Evolutionary conservation across 208 protist genomes (phyloP), one percentile per base, ranked within the genome.

Genomic region (Leishmania tropica): DNA sequence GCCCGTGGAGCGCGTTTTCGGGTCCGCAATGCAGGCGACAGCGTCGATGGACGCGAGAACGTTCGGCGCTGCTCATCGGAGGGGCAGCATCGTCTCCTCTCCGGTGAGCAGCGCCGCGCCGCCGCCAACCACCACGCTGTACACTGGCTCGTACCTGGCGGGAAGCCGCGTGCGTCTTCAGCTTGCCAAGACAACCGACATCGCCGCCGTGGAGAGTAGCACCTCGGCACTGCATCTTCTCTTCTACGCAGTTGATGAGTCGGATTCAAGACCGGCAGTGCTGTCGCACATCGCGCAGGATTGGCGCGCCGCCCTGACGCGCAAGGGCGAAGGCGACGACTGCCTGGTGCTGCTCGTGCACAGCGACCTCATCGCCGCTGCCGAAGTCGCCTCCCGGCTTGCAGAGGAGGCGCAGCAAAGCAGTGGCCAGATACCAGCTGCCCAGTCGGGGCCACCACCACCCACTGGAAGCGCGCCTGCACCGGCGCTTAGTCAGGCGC

Each of bases 101-200:
- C 40, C 45, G 70, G 24, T 60, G 74, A 40, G 78, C 75, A 42
- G 76, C 76, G 56, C 70, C 15, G 40, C 73, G 19, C 47, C 68
- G 62, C 71, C 74, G 5, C 35, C 79, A 0, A 65, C 53, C 11
- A 60, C 67, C 24, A 78, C 79, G n/a, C 76, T 67, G 51, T 80
- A 71, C 51, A 81, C 62, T 6, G 75, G 79, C 81, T 78, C 80
- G 17, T 85, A 81, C 45, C 76, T 86, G 24, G 81, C 85, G 17
- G 88, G 89, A n/a, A 92, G 85, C 60, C 85, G 82, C 76, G 79
- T 94, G 11, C 79, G 72, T 17, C 83, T 96, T 48, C 90, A 94
- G 79, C 92, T 96, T 54, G 89, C 89, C 47, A 96, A 96, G 81
- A 88, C 90, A 0, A 81, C 88, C 51, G 88, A 94, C 76, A 80